Percentiles rank a stretch among this genome's conserved stretches.
phyloP scores from a whole-genome alignment of 1,284 basidiomycete genomes.

The Pterulicium gracile region DNA sequence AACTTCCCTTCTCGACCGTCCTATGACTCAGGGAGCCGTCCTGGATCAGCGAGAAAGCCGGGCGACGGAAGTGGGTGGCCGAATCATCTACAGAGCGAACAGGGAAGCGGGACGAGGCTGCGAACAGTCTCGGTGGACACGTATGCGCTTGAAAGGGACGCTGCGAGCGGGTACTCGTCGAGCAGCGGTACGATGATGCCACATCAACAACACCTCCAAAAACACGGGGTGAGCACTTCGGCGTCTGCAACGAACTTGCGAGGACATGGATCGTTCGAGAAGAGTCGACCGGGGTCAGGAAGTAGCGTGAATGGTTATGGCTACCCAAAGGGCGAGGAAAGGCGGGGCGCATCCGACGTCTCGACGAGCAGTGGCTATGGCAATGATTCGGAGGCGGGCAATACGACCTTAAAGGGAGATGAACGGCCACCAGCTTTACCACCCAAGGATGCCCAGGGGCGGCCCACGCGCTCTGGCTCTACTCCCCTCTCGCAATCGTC shows the following conservation, averaged over 20 bases:
- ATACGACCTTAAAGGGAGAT: conserved; percentile 13
- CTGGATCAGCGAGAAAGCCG: neutral
- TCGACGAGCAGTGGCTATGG: no score
- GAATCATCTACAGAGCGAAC: neutral
- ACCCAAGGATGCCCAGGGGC: conserved; percentile 33
- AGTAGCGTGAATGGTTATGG: no score
- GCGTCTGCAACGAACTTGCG: neutral
- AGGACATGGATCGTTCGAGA: no score
- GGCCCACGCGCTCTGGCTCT: conserved; percentile 6
- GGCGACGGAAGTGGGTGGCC: neutral
- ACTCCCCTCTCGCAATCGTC: neutral
- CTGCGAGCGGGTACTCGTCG: no score
- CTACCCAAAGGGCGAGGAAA: no score
- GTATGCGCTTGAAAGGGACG: neutral
- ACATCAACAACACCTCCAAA: no score
- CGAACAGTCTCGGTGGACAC: neutral
- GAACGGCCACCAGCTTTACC: conserved; percentile 34
- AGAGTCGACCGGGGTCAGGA: neutral
- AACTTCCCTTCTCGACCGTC: conserved; percentile 19
- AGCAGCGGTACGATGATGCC: no score
- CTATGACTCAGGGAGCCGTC: conserved; percentile 14
- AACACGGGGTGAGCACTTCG: no score
- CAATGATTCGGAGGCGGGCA: conserved; percentile 24
- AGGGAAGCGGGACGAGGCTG: conserved; percentile 1
- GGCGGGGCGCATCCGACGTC: no score